Conservation (phyloP, 805 yeast species). For the Wilhelminamyces savonicus region DNA sequence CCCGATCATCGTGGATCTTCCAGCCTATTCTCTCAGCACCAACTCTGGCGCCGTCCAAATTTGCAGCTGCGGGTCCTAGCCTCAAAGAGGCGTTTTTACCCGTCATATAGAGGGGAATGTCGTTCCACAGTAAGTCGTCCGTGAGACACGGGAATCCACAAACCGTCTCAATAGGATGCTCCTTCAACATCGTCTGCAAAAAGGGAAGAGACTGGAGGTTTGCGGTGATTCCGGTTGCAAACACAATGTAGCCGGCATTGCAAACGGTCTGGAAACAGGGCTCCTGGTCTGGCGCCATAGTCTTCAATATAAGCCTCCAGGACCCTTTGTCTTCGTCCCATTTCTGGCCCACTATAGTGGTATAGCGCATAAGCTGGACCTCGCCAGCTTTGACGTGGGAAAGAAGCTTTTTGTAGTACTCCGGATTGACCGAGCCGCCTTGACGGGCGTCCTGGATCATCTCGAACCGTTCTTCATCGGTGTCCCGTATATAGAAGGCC, state of each 20-base stretch:
- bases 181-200: conserved; percentile 19
- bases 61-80: conserved; percentile 42
- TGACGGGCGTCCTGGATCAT: conserved; percentile 38
- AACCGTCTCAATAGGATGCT: conserved; percentile 24
- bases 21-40: conserved; percentile 43
- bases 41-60: conserved; percentile 39
- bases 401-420: conserved; percentile 27
- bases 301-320: conserved; percentile 17
- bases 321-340: conserved; percentile 17
- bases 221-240: conserved; percentile 37
- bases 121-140: conserved; percentile 38
- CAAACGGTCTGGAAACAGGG: conserved; percentile 1
- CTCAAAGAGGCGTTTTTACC: conserved; percentile 38
- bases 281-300: conserved; percentile 1
- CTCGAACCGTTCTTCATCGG: conserved; percentile 34
- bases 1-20: conserved; percentile 17
- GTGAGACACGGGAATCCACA: conserved; percentile 38
- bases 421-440: conserved; percentile 43
- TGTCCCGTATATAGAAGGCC: conserved; percentile 35
- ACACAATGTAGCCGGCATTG: conserved; percentile 28
- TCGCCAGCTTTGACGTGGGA: conserved; percentile 24
- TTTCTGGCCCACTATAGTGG: conserved; percentile 16
- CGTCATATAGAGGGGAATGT: conserved; percentile 32
- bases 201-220: conserved; percentile 22
- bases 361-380: conserved; percentile 20